Base-by-base conservation (phyloP, 352 stramenopile species). In the Blastocystis sp. region DNA sequence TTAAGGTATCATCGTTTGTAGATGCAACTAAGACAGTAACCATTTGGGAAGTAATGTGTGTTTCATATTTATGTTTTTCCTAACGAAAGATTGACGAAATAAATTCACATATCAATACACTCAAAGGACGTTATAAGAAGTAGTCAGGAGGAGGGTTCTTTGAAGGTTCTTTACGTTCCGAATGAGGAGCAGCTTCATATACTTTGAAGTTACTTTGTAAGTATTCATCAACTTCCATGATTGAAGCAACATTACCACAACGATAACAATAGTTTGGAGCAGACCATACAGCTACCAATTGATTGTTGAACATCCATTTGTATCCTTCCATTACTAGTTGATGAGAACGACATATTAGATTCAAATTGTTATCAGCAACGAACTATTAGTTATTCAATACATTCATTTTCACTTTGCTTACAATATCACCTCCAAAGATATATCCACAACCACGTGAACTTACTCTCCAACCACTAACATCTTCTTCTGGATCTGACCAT, bases 241-340 rank as follows among this genome's bases (percentile, higher is more conserved):
- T 98, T 35, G 95, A 95, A 9, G 96, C 96, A 5, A 98, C 95
- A 89, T 99, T 99, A 37, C 96, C 96, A 88, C 95, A 99, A 87
- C 96, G 92, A 91, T 98, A 98, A 89, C 96, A 98, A 90, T 99
- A 99, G 90, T 99, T 98, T 29, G 96, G 96, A 24, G 96, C 96
- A 71, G 94, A 98, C 95, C 95, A 99, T 51, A 99, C 95, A 16
- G 96, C 99, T 43, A 98, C 96, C 67, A 99, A 91, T 27, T 89
- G 88, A 87, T 93, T 90, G 91, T 98, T 95, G 90, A 98, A 98
- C 94, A 98, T 98, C 73, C 91, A 97, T 91, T 88, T 90, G 86
- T 88, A 91, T 56, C 78, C 74, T 65, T 89, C 74, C 51, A 88
- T 89, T 19, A 96, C 95, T 19, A 99, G 91, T 91, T 99, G 96